phyloP scores from a whole-genome alignment of 768 basidiomycete species.

The Boletellus sp. region DNA sequence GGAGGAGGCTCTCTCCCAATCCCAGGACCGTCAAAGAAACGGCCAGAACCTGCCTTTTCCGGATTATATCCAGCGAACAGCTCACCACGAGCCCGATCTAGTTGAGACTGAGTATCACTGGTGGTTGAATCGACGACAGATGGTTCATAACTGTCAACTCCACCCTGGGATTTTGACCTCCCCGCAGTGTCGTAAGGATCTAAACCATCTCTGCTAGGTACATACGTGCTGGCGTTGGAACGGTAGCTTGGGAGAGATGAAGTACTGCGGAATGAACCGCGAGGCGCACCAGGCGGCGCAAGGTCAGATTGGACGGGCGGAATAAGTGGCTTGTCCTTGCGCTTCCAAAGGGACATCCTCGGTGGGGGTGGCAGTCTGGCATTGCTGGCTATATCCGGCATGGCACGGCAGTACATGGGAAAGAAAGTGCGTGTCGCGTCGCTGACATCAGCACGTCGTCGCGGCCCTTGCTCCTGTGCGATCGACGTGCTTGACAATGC shows the following conservation, averaged over 20 bases:
- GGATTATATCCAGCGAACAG: constrained; percentile 75
- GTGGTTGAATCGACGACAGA: constrained; percentile 3
- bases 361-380: not conserved
- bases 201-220: constrained; percentile 61
- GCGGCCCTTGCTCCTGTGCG: not conserved
- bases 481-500: not conserved
- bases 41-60: constrained; percentile 51
- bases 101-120: constrained; percentile 38
- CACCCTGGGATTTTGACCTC: constrained; percentile 25
- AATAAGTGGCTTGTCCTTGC: constrained; percentile 60
- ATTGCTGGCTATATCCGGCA: not conserved
- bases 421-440: not conserved
- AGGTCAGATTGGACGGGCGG: constrained; percentile 55
- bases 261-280: constrained; percentile 29
- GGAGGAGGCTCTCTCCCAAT: constrained; percentile 44
- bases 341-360: constrained; percentile 46
- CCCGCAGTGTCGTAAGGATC: constrained; percentile 45
- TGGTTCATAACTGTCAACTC: constrained; percentile 24
- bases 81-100: constrained; percentile 66
- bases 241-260: constrained; percentile 43
- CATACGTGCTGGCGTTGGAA: constrained; percentile 59
- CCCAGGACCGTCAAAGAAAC: constrained; percentile 66
- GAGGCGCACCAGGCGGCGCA: constrained; percentile 24
- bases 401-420: constrained; percentile 19
- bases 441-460: not conserved